These are phyloP conservation scores for Farysia itapuensis DNA, from an alignment of 1,284 basidiomycete species.

Conservation along the genomic window DNA sequence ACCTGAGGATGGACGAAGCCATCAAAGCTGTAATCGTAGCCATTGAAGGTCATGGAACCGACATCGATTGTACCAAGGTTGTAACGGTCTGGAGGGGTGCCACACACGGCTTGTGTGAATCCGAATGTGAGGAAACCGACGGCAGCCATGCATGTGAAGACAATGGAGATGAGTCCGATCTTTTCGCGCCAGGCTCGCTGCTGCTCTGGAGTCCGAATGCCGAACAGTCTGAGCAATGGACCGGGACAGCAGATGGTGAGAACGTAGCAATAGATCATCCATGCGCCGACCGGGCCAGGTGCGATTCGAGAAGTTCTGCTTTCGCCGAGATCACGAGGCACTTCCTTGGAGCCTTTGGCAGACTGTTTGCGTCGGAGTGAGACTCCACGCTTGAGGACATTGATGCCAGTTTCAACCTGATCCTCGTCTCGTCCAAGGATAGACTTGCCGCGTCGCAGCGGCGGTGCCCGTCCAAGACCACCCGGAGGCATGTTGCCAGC, in stretches of 20 bases:
- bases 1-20: slow-evolving; percentile 65
- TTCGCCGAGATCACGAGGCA: slow-evolving; percentile 43
- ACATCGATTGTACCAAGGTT: slow-evolving; percentile 76
- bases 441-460: slow-evolving; percentile 56
- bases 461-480: slow-evolving; percentile 43
- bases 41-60: slow-evolving; percentile 86
- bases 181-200: slow-evolving; percentile 98
- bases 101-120: slow-evolving; percentile 93
- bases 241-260: slow-evolving; percentile 81
- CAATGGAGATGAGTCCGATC: slow-evolving; percentile 86
- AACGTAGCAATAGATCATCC: slow-evolving; percentile 94
- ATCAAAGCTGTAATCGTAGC: slow-evolving; percentile 86
- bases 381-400: slow-evolving; percentile 57
- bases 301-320: slow-evolving; percentile 45
- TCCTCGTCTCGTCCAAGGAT: slow-evolving; percentile 59
- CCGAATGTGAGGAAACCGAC: slow-evolving; percentile 99
- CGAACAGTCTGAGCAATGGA: slow-evolving; percentile 64
- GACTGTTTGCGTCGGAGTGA: slow-evolving; percentile 49
- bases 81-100: slow-evolving; percentile 77
- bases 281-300: slow-evolving; percentile 79
- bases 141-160: slow-evolving; percentile 77
- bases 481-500: slow-evolving; percentile 44
- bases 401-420: slow-evolving; percentile 57
- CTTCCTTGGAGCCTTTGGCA: slow-evolving; percentile 39
- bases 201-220: slow-evolving; percentile 86